Conservation (phyloP, 1,284 basidiomycete genomes). For the Leccinum huronense region DNA sequence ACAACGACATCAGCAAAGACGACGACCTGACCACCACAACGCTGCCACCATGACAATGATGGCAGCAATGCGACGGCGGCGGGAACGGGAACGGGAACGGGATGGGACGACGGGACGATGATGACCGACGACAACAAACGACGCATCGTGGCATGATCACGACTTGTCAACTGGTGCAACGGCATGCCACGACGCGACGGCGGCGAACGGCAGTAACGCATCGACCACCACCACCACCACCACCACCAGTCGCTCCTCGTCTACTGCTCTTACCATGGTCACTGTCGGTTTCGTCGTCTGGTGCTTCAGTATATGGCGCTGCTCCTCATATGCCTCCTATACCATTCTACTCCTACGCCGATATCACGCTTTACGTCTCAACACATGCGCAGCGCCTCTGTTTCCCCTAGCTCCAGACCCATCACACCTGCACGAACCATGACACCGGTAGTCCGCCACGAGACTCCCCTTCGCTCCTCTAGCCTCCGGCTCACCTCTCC, state of each 20-base stretch:
- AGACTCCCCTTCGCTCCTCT: slow-evolving; percentile 37
- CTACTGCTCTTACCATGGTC: slow-evolving; percentile 29
- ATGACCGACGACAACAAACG: too few species aligned
- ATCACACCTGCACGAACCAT: slow-evolving; percentile 45
- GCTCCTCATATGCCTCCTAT: slow-evolving; percentile 34
- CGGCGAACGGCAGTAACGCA: too few species aligned
- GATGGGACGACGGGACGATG: too few species aligned
- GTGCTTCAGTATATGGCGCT: slow-evolving; percentile 35
- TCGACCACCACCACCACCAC: too few species aligned
- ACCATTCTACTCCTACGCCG: slow-evolving; percentile 38
- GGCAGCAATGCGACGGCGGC: too few species aligned
- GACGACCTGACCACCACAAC: too few species aligned
- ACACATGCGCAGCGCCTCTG: slow-evolving; percentile 46
- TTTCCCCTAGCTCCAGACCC: slow-evolving; percentile 47
- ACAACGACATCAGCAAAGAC: too few species aligned
- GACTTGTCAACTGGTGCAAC: too few species aligned
- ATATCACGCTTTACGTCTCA: slow-evolving; percentile 47
- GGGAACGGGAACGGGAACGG: too few species aligned
- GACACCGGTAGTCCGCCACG: slow-evolving; percentile 35
- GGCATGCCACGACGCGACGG: too few species aligned
- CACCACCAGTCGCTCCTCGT: slow-evolving; percentile 23
- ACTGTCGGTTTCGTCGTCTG: slow-evolving; percentile 37
- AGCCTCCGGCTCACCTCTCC: slow-evolving; percentile 39
- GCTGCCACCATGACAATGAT: too few species aligned
- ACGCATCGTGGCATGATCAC: too few species aligned